Base-by-base conservation (phyloP, 2,329 filamentous ascomycete genomes). In the Pseudogymnoascus destructans region DNA sequence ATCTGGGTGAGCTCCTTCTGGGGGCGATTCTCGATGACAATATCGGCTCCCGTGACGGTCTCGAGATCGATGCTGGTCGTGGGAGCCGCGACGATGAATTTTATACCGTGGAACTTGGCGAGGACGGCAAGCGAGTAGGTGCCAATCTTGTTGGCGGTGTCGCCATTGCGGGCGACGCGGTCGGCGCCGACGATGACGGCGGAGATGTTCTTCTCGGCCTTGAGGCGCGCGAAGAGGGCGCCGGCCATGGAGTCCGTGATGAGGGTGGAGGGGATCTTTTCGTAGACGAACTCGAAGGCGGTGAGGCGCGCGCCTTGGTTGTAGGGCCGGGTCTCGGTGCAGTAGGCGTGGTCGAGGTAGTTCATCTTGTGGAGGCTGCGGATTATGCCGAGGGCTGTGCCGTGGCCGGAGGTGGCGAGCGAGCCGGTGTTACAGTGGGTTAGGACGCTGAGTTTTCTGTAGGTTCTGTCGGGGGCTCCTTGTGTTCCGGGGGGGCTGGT, bases 391-490 rank as follows among this genome's bases (percentile, higher is more conserved):
- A 98, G 77, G 0, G 93, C 93, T 9, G 93, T 98, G 57, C 93
- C 93, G 69, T 97, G 95, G n/a, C 93, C 93, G 13, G 93, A 95
- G 1, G 93, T 98, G 23, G 93, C 93, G 32, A 98, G 83, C 17
- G 92, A 96, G 25, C 93, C 93, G 19, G 93, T 98, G 72, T 98
- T 98, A 77, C 93, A 98, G 73, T 98, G 95, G 9, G 93, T 98
- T 64, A 98, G 74, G 42, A 98, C 85, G n/a, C 88, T 89, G 54
- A 95, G 74, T 63, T 77, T 75, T 65, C 72, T 76, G 66, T 69
- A 76, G 66, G 63, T 78, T 70, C 62, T 73, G 55, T 38, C 77
- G 69, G 69, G 77, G 71, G 64, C 72, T 13, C 68, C 68, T 57
- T 69, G 68, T 2, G 68, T 69, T 52, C 64, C 65, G 17, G 67